Evolutionary conservation across 192 early-diverging fungal genomes (phyloP), one percentile per base, ranked within the genome.

Genomic region (Coemansia asiatica): DNA sequence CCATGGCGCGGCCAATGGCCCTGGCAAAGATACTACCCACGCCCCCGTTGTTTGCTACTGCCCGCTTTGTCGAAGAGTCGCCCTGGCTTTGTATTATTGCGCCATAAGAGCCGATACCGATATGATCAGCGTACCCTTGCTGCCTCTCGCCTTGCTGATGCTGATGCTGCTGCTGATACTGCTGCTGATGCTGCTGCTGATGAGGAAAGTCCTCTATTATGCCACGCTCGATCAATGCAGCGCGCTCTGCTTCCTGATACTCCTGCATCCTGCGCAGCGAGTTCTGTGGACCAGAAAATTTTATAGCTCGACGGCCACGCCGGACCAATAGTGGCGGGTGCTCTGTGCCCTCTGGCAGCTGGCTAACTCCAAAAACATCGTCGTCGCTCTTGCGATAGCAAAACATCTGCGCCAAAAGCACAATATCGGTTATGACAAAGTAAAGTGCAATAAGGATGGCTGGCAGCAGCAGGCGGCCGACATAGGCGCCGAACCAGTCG

Each of bases 401-500:
- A 29, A 85, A 79, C 59, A 87, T 85, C 62, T 93, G 91, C 50
- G 72, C 75, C 29, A 93, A 83, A 26, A 91, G 73, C 1, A 83
- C 67, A 29, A 90, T 80, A 68, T 93, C 91, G 6, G 88, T 85
- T 29, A 90, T 61, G 6, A 90, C 85, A 75, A 90, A 93, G 74
- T 89, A 93, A 46, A 90, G 61, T 21, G 87, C 86, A 18, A 93
- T 82, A 18, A 88, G 62, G 54, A 94, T 88, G 70, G 90, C 69
- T 18, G 78, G 73, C 28, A 75, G 48, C 38, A 75, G 67, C 26
- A 81, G 69, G 6, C 72, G 65, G 21, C 73, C 72, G 21, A 81
- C 60, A 40, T 81, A 81, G 9, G 72, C 73, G 67, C 78, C 78
- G 60, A 63, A 75, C 72, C 72, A 81, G 73, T 81, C 73, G 48